Conservation (phyloP, 768 basidiomycete genomes). For the Phaeotremella skinneri region DNA sequence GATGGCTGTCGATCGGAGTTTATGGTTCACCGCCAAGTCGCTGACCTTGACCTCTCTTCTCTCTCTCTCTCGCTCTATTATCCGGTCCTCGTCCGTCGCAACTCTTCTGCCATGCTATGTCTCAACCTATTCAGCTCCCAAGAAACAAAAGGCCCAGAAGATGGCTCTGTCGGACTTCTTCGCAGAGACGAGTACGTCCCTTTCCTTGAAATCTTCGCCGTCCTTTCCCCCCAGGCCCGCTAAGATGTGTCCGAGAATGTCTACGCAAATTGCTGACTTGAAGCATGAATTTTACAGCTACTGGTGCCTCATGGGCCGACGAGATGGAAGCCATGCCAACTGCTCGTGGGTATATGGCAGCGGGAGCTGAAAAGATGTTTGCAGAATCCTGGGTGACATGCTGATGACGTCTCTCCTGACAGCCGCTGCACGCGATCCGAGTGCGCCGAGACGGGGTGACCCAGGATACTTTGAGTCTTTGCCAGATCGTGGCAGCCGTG, state of each 20-base stretch:
- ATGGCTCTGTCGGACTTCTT: slow-evolving; percentile 91
- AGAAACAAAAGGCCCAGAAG: slow-evolving; percentile 80
- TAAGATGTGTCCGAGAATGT: neutral
- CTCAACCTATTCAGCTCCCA: slow-evolving; percentile 63
- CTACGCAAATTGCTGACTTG: neutral
- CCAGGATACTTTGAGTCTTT: slow-evolving; percentile 51
- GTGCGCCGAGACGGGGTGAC: slow-evolving; percentile 44
- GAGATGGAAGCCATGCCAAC: slow-evolving; percentile 92
- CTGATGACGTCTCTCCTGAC: slow-evolving; percentile 8
- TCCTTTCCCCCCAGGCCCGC: neutral
- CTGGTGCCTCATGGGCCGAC: slow-evolving; percentile 92
- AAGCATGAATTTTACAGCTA: neutral
- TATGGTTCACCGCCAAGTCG: neutral
- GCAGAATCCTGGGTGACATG: slow-evolving; percentile 4
- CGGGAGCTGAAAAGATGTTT: no score
- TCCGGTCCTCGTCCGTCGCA: no score
- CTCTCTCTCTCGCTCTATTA: neutral
- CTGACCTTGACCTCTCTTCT: neutral
- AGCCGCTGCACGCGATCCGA: slow-evolving; percentile 45
- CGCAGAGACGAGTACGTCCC: slow-evolving; percentile 70
- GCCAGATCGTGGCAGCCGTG: slow-evolving; percentile 40
- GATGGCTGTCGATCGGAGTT: neutral
- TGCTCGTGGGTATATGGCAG: slow-evolving; percentile 88
- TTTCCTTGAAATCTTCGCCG: slow-evolving; percentile 12
- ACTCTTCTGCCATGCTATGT: neutral